Evolutionary conservation across 306 rosid genomes (phyloP), one percentile per base, ranked within the genome.

Genomic region (Castanospermum australe): DNA sequence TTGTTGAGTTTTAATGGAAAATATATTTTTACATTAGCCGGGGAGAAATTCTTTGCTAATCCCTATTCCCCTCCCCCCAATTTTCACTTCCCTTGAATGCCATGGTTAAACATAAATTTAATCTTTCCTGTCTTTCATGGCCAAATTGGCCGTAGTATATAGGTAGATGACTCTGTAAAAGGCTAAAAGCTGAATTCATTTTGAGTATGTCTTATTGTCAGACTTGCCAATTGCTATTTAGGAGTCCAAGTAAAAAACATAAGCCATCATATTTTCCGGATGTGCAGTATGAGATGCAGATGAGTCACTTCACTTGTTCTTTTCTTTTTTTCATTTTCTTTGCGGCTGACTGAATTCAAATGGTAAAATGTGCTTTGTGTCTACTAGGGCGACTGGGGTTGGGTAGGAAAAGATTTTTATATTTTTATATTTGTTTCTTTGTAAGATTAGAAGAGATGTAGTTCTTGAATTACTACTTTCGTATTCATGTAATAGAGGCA

Each of bases 391-490:
- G 24, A 52, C 5, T 55, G 45, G 25, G 22, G 56, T 65, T 25
- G 25, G 6, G 20, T 33, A 38, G 45, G 21, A 12, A 5, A 64
- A 11, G 8, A 2, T 6, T 25, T 60, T 5, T 24, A 12, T 51
- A 20, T 72, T 30, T 35, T 6, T 48, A 17, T n/a, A 71, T 38
- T 28, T 39, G 32, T 54, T 64, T 74, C 38, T 28, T 44, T 21
- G 17, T 63, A 17, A 36, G 67, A 56, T 74, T 71, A 64, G 59
- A 57, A n/a, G 65, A 3, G 4, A 21, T 25, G 3, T 73, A 14
- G 67, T 70, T 51, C 30, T 76, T 51, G 44, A 76, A 48, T 69
- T 28, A 5, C 57, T 62, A 72, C 81, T 56, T 13, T 22, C 11
- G 8, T n/a, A 11, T 74, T 74, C 71, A 18, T 68, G 22, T 60